Evolutionary conservation across 2,329 filamentous ascomycete species (phyloP).

Genomic region (Zymoseptoria crescenta): DNA sequence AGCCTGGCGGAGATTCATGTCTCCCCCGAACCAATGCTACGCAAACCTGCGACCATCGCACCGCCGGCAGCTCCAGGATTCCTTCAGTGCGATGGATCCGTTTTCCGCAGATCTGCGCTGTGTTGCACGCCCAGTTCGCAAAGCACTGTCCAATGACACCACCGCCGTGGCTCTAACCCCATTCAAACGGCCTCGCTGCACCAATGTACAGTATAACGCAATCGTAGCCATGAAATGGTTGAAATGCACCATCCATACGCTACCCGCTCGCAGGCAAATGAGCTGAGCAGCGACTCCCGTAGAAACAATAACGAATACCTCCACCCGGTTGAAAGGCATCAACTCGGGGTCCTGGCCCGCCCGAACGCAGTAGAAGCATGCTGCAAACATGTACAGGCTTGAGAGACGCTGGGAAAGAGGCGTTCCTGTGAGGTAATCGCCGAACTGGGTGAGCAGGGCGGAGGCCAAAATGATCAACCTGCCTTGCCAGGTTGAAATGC

Average conservation of each 20-base stretch:
- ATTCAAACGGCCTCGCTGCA: slow-evolving; percentile 5
- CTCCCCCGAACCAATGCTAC: no score
- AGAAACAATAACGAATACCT: neutral
- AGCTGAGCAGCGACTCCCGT: neutral
- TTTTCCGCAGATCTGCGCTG: no score
- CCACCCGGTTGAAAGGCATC: neutral
- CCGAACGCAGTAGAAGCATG: neutral
- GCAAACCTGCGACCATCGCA: no score
- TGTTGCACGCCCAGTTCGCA: no score
- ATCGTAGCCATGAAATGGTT: neutral
- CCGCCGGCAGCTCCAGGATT: no score
- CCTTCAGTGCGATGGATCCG: no score
- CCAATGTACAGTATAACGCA: neutral
- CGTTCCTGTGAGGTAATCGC: neutral
- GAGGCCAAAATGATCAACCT: neutral
- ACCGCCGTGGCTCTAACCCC: neutral
- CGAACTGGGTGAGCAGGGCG: neutral
- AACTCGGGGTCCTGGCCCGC: neutral
- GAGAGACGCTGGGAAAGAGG: neutral
- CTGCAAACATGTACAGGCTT: neutral
- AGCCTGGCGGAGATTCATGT: no score
- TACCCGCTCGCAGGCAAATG: neutral
- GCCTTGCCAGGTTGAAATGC: neutral
- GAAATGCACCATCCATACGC: neutral
- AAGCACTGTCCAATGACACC: no score